phyloP scores from a whole-genome alignment of 768 basidiomycete genomes.

The Lactarius pseudohatsudake region DNA sequence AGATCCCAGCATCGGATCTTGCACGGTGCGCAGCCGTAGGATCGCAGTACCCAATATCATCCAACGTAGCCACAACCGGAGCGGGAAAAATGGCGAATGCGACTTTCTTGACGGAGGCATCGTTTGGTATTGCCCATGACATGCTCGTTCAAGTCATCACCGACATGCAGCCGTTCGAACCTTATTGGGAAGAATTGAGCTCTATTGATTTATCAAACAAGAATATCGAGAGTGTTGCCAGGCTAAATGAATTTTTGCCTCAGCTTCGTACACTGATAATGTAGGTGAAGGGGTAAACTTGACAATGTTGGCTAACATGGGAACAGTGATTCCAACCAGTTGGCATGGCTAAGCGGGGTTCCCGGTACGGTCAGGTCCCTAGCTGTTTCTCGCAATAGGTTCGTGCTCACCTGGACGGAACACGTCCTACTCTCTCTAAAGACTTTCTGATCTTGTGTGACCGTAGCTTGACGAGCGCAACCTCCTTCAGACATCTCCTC shows the following conservation, averaged over 20 bases:
- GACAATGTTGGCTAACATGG: slow-evolving; percentile 2
- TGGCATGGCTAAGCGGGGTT: slow-evolving; percentile 80
- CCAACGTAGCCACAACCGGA: slow-evolving; percentile 4
- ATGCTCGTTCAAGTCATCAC: slow-evolving; percentile 89
- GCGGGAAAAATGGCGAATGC: slow-evolving; percentile 39
- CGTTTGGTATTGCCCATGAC: slow-evolving; percentile 93
- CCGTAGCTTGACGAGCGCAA: slow-evolving; percentile 74
- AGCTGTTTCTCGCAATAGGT: slow-evolving; percentile 77
- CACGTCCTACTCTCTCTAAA: slow-evolving; percentile 6
- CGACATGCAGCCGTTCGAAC: slow-evolving; percentile 91
- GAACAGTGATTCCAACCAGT: slow-evolving; percentile 65
- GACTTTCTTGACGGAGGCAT: slow-evolving; percentile 93
- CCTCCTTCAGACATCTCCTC: slow-evolving; percentile 83
- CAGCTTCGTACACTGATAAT: slow-evolving; percentile 70
- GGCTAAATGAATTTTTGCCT: slow-evolving; percentile 89
- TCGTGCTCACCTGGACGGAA: slow-evolving; percentile 32
- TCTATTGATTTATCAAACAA: slow-evolving; percentile 73
- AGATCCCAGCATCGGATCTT: slow-evolving; percentile 14
- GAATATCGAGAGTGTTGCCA: slow-evolving; percentile 76
- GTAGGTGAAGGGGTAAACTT: slow-evolving; percentile 44
- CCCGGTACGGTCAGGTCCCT: slow-evolving; percentile 71
- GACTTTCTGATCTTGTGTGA: slow-evolving; percentile 23
- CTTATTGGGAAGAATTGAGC: slow-evolving; percentile 84
- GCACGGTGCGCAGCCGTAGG: slow-evolving; percentile 22
- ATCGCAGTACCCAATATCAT: slow-evolving; percentile 36